Percentiles rank a stretch among this genome's conserved stretches.
Conservation (phyloP, 2,329 filamentous ascomycete species). For the Aspergillus fumigatiaffinis region DNA sequence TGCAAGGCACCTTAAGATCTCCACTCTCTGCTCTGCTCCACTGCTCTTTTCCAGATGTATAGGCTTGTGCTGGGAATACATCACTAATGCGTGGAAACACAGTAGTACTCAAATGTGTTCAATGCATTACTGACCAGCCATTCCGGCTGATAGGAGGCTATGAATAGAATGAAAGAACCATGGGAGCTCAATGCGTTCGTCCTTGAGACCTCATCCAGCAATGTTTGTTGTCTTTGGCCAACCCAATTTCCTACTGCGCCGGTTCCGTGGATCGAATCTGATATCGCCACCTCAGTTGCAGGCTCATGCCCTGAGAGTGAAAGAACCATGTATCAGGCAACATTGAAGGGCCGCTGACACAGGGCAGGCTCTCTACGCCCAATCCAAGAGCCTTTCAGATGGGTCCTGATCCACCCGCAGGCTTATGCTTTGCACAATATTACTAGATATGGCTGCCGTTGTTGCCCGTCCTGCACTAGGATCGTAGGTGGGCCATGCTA, state of each 20-base stretch:
- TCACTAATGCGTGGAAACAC: neutral
- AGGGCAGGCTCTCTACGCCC: slow-evolving; percentile 10
- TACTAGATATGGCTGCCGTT: slow-evolving; percentile 9
- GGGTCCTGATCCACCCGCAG: slow-evolving; percentile 15
- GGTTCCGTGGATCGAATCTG: neutral
- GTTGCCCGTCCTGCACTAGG: neutral
- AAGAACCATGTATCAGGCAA: neutral
- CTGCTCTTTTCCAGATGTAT: neutral
- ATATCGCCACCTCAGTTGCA: neutral
- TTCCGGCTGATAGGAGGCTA: neutral
- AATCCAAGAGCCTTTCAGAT: slow-evolving; percentile 8
- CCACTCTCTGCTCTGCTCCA: neutral
- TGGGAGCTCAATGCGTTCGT: neutral
- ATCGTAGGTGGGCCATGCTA: neutral
- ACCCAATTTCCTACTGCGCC: neutral
- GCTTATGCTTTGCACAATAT: slow-evolving; percentile 9
- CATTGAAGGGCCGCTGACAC: slow-evolving; percentile 3
- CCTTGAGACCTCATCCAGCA: neutral
- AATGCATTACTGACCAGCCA: neutral
- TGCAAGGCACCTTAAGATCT: neutral
- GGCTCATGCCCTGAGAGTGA: neutral
- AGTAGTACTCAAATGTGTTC: neutral
- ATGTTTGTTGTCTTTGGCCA: neutral
- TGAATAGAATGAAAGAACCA: neutral
- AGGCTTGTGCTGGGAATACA: neutral